Conservation (phyloP, 176 grass and related monocot species). For the Musa beccarii region DNA sequence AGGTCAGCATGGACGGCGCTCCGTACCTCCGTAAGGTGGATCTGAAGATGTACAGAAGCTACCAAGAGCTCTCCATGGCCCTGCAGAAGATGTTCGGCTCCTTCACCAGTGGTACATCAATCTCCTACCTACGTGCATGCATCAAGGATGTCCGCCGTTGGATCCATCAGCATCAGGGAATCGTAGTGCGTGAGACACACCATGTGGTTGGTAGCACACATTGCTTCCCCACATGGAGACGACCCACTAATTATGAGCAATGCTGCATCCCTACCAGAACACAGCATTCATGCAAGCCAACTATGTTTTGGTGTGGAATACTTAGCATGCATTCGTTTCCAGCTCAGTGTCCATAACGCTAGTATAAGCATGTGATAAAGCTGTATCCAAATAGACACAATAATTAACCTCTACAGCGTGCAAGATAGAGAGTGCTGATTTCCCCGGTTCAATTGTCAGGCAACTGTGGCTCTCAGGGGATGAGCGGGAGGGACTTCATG, state of each 20-base stretch:
- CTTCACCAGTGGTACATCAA: constrained; percentile 41
- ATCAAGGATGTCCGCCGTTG: neutral
- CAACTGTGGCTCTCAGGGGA: constrained; percentile 11
- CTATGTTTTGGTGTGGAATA: neutral
- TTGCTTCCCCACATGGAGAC: neutral
- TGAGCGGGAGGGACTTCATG: constrained; percentile 18
- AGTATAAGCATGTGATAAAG: too few species aligned
- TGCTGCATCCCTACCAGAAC: neutral
- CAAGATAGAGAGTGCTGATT: constrained; percentile 3
- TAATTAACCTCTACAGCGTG: constrained; percentile 1
- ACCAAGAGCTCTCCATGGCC: constrained; percentile 77
- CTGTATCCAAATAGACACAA: neutral
- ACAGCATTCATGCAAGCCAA: neutral
- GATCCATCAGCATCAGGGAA: neutral
- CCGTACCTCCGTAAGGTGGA: constrained; percentile 96
- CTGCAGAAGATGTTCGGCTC: constrained; percentile 85
- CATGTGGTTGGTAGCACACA: neutral
- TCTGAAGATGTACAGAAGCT: constrained; percentile 80
- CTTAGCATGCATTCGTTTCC: neutral
- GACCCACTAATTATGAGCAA: neutral
- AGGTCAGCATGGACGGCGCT: constrained; percentile 98
- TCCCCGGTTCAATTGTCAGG: neutral
- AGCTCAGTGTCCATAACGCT: too few species aligned
- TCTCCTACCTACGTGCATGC: too few species aligned
- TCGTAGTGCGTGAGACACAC: neutral